Evolutionary conservation across 495 filamentous ascomycete species (phyloP).

Genomic region (Sporormia fimetaria): DNA sequence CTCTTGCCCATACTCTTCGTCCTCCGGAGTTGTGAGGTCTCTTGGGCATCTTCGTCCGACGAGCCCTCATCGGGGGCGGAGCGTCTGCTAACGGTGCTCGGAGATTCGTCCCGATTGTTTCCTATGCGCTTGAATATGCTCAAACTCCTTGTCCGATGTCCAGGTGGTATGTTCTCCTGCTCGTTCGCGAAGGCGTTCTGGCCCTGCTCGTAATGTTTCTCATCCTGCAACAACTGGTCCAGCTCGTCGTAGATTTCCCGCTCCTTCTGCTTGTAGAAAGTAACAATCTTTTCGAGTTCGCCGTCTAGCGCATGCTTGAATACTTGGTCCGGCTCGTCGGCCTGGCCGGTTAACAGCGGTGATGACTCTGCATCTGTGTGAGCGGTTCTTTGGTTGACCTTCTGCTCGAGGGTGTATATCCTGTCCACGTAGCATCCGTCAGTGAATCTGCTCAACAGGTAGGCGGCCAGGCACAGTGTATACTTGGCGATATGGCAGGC

Average conservation of each 20-base stretch:
- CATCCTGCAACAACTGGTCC: constrained; percentile 61
- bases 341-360: constrained; percentile 56
- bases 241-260: constrained; percentile 71
- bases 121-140: constrained; percentile 39
- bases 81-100: constrained; percentile 39
- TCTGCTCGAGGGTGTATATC: constrained; percentile 89
- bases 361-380: constrained; percentile 64
- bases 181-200: constrained; percentile 47
- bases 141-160: constrained; percentile 36
- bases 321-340: constrained; percentile 58
- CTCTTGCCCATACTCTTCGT: no score
- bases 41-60: constrained; percentile 61
- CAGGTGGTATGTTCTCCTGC: constrained; percentile 40
- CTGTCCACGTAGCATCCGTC: constrained; percentile 39
- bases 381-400: constrained; percentile 41
- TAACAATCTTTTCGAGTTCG: constrained; percentile 85
- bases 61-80: constrained; percentile 35
- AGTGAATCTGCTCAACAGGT: constrained; percentile 3
- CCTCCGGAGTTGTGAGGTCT: constrained; percentile 44
- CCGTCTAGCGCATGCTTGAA: constrained; percentile 74
- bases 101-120: constrained; percentile 33
- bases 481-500: background rate
- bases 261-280: constrained; percentile 83
- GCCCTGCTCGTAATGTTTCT: constrained; percentile 57
- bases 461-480: background rate